These are phyloP conservation scores for Botrytis elliptica DNA, from an alignment of 2,329 filamentous ascomycete species.

Conservation along the genomic window DNA sequence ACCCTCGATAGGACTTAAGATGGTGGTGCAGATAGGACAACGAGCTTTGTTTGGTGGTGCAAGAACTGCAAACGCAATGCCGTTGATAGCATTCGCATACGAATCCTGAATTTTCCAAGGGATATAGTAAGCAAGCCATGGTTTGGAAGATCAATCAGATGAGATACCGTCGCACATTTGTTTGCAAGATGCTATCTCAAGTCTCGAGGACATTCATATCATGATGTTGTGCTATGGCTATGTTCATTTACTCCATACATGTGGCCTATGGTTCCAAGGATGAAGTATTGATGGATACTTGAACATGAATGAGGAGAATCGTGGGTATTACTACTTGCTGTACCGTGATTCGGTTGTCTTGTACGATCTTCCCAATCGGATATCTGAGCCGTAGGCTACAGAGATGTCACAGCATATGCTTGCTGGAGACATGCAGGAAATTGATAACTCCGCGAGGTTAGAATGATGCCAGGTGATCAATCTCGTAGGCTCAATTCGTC, in stretches of 20 bases:
- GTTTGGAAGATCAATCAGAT: not conserved
- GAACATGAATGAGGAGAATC: not conserved
- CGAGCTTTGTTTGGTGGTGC: not conserved
- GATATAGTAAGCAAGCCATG: constrained; percentile 8
- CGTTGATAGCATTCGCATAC: not conserved
- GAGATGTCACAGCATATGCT: constrained; percentile 11
- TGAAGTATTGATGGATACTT: not conserved
- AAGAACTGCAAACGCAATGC: not conserved
- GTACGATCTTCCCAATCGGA: not conserved
- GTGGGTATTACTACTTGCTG: not conserved
- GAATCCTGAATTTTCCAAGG: not conserved
- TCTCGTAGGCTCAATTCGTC: not conserved
- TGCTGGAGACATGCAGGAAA: not conserved
- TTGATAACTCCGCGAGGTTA: not conserved
- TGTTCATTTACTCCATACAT: constrained; percentile 2
- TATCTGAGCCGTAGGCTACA: not conserved
- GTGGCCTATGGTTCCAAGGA: not conserved
- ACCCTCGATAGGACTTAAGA: too few species aligned
- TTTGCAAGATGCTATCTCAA: not conserved
- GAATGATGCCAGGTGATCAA: not conserved
- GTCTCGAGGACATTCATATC: not conserved
- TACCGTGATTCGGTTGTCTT: not conserved
- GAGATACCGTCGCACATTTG: not conserved
- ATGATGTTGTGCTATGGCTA: not conserved
- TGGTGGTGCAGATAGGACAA: not conserved